Evolutionary conservation across 139 green algal species (phyloP).

Genomic region (Chlorella sp.): DNA sequence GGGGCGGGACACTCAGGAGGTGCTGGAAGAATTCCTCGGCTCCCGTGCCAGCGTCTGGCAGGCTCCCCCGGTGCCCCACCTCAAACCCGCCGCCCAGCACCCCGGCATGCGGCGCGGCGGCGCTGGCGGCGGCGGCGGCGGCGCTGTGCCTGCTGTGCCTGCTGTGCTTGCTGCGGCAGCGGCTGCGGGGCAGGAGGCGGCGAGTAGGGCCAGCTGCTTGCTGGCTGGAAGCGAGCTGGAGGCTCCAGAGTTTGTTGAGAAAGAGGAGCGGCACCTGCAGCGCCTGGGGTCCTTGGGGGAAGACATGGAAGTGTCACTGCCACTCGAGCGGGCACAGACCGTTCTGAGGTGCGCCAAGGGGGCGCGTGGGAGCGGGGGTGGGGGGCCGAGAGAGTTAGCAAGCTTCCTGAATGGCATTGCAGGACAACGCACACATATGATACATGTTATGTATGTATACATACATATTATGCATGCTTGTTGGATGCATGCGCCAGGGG

Average conservation of each 20-base stretch:
- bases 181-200: neutral
- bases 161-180: neutral
- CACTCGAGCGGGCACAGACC: slow-evolving; percentile 31
- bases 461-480: too few species aligned
- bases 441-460: too few species aligned
- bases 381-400: too few species aligned
- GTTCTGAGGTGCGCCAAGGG: neutral
- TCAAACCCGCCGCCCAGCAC: neutral
- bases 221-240: neutral
- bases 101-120: slow-evolving; percentile 3
- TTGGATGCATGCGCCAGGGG: too few species aligned
- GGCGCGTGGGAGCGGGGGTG: too few species aligned
- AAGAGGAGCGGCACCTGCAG: neutral
- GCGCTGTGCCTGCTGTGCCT: too few species aligned
- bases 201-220: neutral
- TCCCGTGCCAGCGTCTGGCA: neutral
- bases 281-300: neutral
- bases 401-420: too few species aligned
- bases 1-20: neutral
- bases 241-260: neutral
- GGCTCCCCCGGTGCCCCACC: neutral
- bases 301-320: slow-evolving; percentile 19
- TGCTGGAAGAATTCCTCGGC: neutral
- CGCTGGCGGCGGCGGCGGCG: neutral
- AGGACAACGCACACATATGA: too few species aligned